Percentiles rank a stretch among this genome's conserved stretches.
phyloP scores from a whole-genome alignment of 345 rosid genomes.

The Carallia pectinifolia region DNA sequence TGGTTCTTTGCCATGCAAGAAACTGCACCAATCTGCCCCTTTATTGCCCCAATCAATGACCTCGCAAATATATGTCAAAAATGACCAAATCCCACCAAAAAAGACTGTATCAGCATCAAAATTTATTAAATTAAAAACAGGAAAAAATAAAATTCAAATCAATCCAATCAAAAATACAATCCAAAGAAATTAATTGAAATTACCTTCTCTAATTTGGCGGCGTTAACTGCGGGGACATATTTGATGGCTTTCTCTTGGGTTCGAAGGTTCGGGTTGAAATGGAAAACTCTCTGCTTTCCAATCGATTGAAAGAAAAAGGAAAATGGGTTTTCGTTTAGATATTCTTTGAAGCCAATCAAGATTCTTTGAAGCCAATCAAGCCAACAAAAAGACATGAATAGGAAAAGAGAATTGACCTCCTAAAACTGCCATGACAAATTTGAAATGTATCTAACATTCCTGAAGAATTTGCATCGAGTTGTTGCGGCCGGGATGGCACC shows the following conservation, averaged over 20 bases:
- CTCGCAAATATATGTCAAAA: constrained; percentile 72
- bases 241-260: constrained; percentile 84
- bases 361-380: no score
- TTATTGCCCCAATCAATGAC: constrained; percentile 95
- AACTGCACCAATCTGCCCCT: constrained; percentile 77
- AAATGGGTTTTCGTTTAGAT: not conserved
- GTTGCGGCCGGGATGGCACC: no score
- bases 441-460: no score
- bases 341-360: no score
- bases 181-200: not conserved
- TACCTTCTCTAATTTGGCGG: constrained; percentile 95
- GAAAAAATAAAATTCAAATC: not conserved
- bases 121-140: not conserved
- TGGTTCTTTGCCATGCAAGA: constrained; percentile 98
- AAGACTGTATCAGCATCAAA: no score
- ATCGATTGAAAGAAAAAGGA: not conserved
- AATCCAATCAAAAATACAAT: not conserved
- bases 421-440: no score
- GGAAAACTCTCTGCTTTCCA: constrained; percentile 68
- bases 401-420: no score
- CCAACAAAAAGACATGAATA: no score
- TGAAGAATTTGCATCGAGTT: no score
- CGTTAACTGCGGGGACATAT: constrained; percentile 79
- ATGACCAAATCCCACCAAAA: not conserved
- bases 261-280: constrained; percentile 77